Conservation (phyloP, 805 yeast species). For the Candida fluviatilis region DNA sequence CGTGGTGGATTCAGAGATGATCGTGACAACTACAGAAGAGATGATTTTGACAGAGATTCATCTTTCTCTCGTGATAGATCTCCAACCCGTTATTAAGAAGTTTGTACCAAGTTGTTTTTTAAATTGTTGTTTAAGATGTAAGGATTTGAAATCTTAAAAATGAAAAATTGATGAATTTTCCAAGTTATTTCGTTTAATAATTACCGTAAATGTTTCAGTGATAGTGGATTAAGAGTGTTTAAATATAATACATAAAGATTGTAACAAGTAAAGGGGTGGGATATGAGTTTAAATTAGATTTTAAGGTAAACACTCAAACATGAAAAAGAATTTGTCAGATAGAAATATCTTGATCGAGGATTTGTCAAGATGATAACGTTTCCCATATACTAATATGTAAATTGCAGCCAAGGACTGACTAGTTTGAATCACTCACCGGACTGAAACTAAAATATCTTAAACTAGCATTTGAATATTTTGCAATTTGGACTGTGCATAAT, state of each 20-base stretch:
- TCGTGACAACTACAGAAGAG: constrained; percentile 49
- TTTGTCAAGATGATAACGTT: not conserved
- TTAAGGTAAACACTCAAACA: not conserved
- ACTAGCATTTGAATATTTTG: no score
- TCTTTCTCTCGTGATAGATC: constrained; percentile 55
- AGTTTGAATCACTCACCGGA: no score
- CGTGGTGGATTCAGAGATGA: constrained; percentile 36
- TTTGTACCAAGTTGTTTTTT: not conserved
- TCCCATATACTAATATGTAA: no score
- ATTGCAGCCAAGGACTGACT: no score
- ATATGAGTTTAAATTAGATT: not conserved
- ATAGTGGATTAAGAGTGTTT: constrained; percentile 5
- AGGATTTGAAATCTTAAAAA: not conserved
- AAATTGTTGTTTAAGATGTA: constrained; percentile 1
- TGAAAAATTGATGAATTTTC: not conserved
- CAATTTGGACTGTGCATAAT: no score
- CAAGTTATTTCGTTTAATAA: not conserved
- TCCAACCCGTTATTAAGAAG: constrained; percentile 60
- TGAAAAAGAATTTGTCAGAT: not conserved
- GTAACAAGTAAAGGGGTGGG: constrained; percentile 5
- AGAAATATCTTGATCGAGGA: not conserved
- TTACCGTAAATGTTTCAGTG: constrained; percentile 1
- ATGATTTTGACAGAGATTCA: constrained; percentile 40
- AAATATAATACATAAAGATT: constrained; percentile 6
- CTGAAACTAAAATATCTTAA: no score